Conservation (phyloP, 352 stramenopile species). For the Peronospora farinosa region DNA sequence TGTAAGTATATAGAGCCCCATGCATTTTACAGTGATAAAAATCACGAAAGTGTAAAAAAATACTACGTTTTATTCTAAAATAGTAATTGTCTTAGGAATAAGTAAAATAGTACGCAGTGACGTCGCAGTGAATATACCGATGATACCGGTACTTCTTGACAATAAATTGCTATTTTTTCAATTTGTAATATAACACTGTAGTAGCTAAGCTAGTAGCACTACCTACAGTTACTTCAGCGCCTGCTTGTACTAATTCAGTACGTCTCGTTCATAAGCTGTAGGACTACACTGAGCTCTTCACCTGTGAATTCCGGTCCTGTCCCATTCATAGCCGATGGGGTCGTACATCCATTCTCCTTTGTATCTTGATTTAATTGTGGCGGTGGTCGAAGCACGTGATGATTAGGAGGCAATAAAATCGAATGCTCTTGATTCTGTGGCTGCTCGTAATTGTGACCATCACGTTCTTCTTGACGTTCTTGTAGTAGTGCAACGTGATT, state of each 20-base stretch:
- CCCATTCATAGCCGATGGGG: conserved; percentile 59
- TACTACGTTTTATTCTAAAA: no score
- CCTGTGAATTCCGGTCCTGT: conserved; percentile 66
- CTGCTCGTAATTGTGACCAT: conserved; percentile 26
- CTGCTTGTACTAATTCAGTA: conserved; percentile 22
- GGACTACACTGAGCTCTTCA: conserved; percentile 68
- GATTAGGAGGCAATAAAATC: conserved; percentile 21
- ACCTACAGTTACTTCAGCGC: conserved; percentile 3
- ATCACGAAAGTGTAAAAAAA: no score
- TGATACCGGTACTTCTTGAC: no score
- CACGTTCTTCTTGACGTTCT: conserved; percentile 23
- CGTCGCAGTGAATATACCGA: no score
- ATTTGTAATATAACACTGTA: no score
- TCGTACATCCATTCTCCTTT: conserved; percentile 46
- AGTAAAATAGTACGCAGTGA: no score
- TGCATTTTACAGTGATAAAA: no score
- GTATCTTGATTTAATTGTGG: conserved; percentile 33
- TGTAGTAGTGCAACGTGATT: conserved; percentile 30
- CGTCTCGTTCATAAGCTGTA: conserved; percentile 76
- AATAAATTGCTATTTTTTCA: no score
- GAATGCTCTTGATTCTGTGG: conserved; percentile 20
- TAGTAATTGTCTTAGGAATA: no score
- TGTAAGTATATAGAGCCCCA: conserved; percentile 11
- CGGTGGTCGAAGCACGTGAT: conserved; percentile 57
- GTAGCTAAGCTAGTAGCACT: conserved; percentile 10